Percentiles rank a stretch among this genome's conserved stretches.
Evolutionary conservation across 1,284 basidiomycete species (phyloP).

Genomic region (Ceratobasidium sp.): DNA sequence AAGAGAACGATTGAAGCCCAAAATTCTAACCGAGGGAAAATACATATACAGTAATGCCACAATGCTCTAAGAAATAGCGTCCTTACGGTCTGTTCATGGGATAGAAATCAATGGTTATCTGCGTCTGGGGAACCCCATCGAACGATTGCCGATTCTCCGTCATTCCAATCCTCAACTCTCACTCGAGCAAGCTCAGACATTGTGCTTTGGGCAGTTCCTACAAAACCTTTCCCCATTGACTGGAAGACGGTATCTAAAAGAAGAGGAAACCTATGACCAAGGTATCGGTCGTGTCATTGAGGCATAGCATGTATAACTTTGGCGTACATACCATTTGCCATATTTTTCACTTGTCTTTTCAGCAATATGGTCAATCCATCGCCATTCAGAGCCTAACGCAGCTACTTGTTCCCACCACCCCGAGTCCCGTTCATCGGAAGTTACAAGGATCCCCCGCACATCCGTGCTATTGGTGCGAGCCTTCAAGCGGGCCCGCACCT

Average conservation of each 20-base stretch:
- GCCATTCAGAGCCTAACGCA: conserved; percentile 61
- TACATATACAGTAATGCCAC: neutral
- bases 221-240: conserved; percentile 66
- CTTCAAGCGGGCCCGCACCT: conserved; percentile 63
- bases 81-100: neutral
- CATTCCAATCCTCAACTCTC: conserved; percentile 67
- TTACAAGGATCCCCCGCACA: conserved; percentile 66
- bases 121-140: conserved; percentile 58
- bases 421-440: conserved; percentile 68
- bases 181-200: conserved; percentile 68
- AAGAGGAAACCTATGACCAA: conserved; percentile 62
- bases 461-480: conserved; percentile 54
- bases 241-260: conserved; percentile 74
- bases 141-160: conserved; percentile 59
- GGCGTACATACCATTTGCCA: conserved; percentile 59
- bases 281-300: conserved; percentile 42
- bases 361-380: conserved; percentile 60
- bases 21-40: neutral
- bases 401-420: conserved; percentile 68
- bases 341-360: conserved; percentile 58
- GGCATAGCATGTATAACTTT: conserved; percentile 44
- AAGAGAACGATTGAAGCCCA: neutral
- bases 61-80: neutral
- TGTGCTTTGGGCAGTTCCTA: conserved; percentile 71
- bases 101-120: conserved; percentile 17